Base-by-base conservation (phyloP, 2,329 filamentous ascomycete species). In the Penicillium paneum region DNA sequence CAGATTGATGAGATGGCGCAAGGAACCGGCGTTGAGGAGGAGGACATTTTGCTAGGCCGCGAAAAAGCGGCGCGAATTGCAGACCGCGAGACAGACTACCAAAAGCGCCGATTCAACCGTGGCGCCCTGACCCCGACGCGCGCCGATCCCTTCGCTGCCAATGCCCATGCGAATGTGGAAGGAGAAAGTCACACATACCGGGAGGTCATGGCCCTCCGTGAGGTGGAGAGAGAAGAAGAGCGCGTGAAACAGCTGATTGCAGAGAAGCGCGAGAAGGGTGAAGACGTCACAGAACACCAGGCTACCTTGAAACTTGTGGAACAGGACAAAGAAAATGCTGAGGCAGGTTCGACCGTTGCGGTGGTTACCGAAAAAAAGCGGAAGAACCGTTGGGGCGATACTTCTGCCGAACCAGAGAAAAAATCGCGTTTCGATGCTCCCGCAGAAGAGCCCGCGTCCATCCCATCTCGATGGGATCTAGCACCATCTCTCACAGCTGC, bases 51-150 rank as follows among this genome's bases (percentile, higher is more conserved):
- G 59, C 82, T 91, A 47, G 89, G 88, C 41, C 85, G 87, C 64
- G 94, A 97, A 79, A 90, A 93, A 76, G 90, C 91, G 72, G 91
- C 89, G 54, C 87, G 93, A 66, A 97, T 99, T 69, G 81, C 87
- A 57, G 93, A 95, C 70, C 88, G 94, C 67, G 93, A 97, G 79
- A 95, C 91, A 60, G 93, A 97, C 70, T 99, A 99, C 72, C 95
- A 99, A 76, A 96, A 96, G 77, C 90, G 92, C 62, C 86, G 92
- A 56, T 95, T 96, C 73, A 87, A 96, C 71, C 91, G 94, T 58
- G 86, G 84, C 49, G 68, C 74, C 42, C 80, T 97, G 59, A 94
- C 91, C 21, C 91, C 92, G 5, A 91, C 90, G 8, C 86, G 91
- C 67, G 90, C 87, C 58, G 91, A 96, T 70, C 87, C 91, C 29